Percentiles rank a stretch among this genome's conserved stretches.
Evolutionary conservation across 2,329 filamentous ascomycete genomes (phyloP).

Genomic region (Coniella lustricola): DNA sequence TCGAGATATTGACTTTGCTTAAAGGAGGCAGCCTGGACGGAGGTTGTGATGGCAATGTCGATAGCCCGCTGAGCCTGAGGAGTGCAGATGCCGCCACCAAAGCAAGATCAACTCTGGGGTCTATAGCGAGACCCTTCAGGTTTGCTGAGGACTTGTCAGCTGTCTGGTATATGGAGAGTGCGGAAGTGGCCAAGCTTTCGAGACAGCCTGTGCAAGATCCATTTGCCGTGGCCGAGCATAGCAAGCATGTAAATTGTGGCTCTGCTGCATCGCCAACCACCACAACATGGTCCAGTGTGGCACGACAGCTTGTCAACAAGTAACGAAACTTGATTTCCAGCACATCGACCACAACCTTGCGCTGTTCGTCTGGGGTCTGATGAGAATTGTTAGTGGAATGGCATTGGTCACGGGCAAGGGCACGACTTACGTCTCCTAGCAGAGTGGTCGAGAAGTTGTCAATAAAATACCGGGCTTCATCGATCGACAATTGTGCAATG

Average conservation of each 20-base stretch:
- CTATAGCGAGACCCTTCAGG: constrained; percentile 22
- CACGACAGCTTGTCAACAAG: constrained; percentile 33
- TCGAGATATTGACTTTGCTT: constrained; percentile 20
- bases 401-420: background rate
- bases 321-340: constrained; percentile 39
- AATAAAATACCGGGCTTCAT: constrained; percentile 34
- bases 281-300: constrained; percentile 22
- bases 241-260: constrained; percentile 18
- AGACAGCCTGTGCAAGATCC: constrained; percentile 18
- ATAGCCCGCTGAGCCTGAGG: constrained; percentile 25
- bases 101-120: constrained; percentile 27
- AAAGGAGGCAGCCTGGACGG: constrained; percentile 16
- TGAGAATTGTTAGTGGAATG: background rate
- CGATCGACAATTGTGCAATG: constrained; percentile 33
- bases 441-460: constrained; percentile 29
- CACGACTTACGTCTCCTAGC: constrained; percentile 24
- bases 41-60: constrained; percentile 8
- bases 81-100: constrained; percentile 25
- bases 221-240: constrained; percentile 13
- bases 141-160: constrained; percentile 19
- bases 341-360: constrained; percentile 21
- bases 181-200: constrained; percentile 18
- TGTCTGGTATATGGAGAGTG: constrained; percentile 18
- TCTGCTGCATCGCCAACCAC: constrained; percentile 19
- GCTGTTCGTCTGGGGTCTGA: constrained; percentile 7